These are phyloP conservation scores for Trichoderma brevicompactum DNA, from an alignment of 2,329 filamentous ascomycete species.

Conservation along the genomic window DNA sequence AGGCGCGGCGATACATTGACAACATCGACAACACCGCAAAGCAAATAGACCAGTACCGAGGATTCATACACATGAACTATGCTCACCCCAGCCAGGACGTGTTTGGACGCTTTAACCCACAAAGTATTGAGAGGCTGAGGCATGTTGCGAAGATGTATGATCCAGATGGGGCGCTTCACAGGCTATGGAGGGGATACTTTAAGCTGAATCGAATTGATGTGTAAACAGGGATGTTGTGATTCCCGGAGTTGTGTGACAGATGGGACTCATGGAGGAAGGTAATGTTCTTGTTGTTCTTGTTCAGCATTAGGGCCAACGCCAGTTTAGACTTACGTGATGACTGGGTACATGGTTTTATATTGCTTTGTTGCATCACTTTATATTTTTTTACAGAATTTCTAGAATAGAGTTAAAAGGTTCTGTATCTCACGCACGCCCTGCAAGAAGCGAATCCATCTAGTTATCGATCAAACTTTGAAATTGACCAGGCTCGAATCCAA, in stretches of 20 bases:
- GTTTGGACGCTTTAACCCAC: conserved; percentile 44
- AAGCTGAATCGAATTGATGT: conserved; percentile 21
- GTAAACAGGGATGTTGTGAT: not conserved
- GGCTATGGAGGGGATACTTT: conserved; percentile 36
- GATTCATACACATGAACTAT: conserved; percentile 45
- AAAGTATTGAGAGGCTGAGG: conserved; percentile 39
- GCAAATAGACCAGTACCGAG: conserved; percentile 38
- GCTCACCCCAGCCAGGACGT: conserved; percentile 45
- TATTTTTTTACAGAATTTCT: too few relatives aligned
- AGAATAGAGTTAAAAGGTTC: not conserved
- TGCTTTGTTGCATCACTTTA: too few relatives aligned
- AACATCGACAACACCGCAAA: conserved; percentile 37
- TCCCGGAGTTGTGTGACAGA: too few relatives aligned
- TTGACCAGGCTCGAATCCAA: too few relatives aligned
- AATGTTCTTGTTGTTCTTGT: too few relatives aligned
- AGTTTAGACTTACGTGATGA: too few relatives aligned
- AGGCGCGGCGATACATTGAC: conserved; percentile 29
- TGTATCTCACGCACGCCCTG: too few relatives aligned
- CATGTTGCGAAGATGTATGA: conserved; percentile 38
- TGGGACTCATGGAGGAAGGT: too few relatives aligned
- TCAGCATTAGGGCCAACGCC: too few relatives aligned
- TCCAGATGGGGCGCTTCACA: conserved; percentile 36
- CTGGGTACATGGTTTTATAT: too few relatives aligned
- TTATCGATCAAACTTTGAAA: too few relatives aligned
- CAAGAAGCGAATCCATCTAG: too few relatives aligned